Percentiles rank a stretch among this genome's conserved stretches.
These are phyloP conservation scores for Quercus bicolor DNA, from an alignment of 306 rosid genomes.

Conservation along the genomic window DNA sequence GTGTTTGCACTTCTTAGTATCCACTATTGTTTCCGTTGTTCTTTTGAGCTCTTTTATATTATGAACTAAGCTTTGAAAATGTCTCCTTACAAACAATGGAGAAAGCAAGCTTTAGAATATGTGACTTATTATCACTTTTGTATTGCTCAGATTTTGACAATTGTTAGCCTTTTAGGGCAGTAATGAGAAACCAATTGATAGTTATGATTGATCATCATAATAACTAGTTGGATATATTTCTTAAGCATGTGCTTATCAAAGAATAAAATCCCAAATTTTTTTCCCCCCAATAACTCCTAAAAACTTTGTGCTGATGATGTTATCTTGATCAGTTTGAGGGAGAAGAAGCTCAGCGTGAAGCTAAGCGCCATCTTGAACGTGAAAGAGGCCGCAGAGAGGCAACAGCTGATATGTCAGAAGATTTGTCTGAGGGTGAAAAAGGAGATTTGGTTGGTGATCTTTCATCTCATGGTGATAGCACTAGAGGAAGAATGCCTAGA, in stretches of 20 bases:
- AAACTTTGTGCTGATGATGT: background rate
- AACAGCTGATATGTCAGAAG: conserved; percentile 61
- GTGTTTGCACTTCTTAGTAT: too few relatives aligned
- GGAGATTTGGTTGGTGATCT: conserved; percentile 42
- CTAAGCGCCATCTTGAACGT: conserved; percentile 45
- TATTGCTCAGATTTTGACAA: background rate
- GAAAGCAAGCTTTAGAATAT: background rate
- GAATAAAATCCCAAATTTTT: background rate
- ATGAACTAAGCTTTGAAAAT: background rate
- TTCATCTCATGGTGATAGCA: conserved; percentile 30
- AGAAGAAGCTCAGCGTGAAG: conserved; percentile 40
- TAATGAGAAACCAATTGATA: too few relatives aligned
- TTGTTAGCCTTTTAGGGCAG: too few relatives aligned
- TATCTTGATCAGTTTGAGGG: conserved; percentile 42
- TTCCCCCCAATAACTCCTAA: too few relatives aligned
- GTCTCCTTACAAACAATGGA: background rate
- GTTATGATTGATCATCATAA: too few relatives aligned
- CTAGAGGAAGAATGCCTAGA: conserved; percentile 34
- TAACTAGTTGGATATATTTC: too few relatives aligned
- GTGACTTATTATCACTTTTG: background rate
- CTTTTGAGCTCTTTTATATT: background rate
- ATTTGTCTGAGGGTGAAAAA: conserved; percentile 62
- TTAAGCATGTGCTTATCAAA: background rate
- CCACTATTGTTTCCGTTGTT: background rate
- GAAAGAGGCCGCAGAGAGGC: conserved; percentile 56